Evolutionary conservation across 805 yeast genomes (phyloP).

Genomic region (Yamadazyma sp.): DNA sequence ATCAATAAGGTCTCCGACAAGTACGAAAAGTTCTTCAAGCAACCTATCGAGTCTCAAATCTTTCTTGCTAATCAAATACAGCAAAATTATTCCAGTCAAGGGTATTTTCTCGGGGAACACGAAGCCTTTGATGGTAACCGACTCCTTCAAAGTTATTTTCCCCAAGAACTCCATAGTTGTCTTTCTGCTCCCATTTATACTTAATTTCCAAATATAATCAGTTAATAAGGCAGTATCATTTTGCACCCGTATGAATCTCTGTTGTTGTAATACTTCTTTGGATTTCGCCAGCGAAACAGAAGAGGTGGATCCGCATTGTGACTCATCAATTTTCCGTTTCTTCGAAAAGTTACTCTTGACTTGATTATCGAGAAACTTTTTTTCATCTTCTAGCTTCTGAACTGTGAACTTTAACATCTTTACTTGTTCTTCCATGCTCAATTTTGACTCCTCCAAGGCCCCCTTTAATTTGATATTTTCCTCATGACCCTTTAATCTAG

Average conservation of each 20-base stretch:
- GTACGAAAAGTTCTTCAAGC: constrained; percentile 37
- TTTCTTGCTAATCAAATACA: constrained; percentile 44
- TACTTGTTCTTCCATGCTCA: constrained; percentile 31
- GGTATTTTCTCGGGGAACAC: constrained; percentile 30
- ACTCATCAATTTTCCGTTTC: constrained; percentile 16
- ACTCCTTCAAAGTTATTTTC: constrained; percentile 29
- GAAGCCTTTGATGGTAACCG: constrained; percentile 19
- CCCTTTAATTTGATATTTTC: constrained; percentile 32
- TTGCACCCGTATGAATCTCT: constrained; percentile 24
- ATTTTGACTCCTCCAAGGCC: constrained; percentile 17
- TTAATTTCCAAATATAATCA: constrained; percentile 36
- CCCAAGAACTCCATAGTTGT: constrained; percentile 32
- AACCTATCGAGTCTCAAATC: constrained; percentile 51
- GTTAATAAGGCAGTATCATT: constrained; percentile 35
- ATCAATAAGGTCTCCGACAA: constrained; percentile 26
- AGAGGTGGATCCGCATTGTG: background rate
- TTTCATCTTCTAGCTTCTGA: constrained; percentile 43
- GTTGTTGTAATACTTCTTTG: constrained; percentile 4
- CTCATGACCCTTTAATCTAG: constrained; percentile 39
- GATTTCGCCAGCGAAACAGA: background rate
- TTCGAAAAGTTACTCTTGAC: constrained; percentile 27
- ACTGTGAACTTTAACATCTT: constrained; percentile 29
- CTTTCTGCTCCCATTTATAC: constrained; percentile 36
- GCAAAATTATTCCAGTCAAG: constrained; percentile 35
- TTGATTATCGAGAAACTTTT: constrained; percentile 41